Percentiles rank a stretch among this genome's conserved stretches.
Evolutionary conservation across 2,329 filamentous ascomycete species (phyloP).

Genomic region (Aureobasidium zeae): DNA sequence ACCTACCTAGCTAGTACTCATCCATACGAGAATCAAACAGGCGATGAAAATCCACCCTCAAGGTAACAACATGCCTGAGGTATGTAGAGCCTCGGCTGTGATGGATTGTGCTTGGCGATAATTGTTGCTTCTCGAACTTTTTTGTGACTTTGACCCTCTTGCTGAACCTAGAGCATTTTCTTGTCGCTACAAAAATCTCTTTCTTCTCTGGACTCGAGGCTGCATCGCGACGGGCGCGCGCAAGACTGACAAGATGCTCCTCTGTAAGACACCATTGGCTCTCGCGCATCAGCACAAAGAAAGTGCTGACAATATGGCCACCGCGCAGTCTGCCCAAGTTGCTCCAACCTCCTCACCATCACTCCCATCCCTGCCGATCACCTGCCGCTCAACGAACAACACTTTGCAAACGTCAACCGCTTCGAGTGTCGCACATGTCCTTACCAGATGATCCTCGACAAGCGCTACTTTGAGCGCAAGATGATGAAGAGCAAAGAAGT

Average conservation of each 20-base stretch:
- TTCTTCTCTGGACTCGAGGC: background rate
- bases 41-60: no score
- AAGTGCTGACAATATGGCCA: slow-evolving; percentile 1
- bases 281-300: background rate
- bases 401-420: slow-evolving; percentile 52
- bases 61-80: no score
- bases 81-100: no score
- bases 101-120: background rate
- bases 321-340: slow-evolving; percentile 64
- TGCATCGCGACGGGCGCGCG: background rate
- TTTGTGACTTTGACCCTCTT: background rate
- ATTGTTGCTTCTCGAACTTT: slow-evolving; percentile 11
- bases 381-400: slow-evolving; percentile 30
- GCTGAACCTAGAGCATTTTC: no score
- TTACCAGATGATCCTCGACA: slow-evolving; percentile 75
- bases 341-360: slow-evolving; percentile 75
- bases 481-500: slow-evolving; percentile 74
- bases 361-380: slow-evolving; percentile 37
- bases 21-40: no score
- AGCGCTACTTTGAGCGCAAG: slow-evolving; percentile 72
- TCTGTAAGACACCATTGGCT: slow-evolving; percentile 44
- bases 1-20: no score
- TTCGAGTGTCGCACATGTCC: slow-evolving; percentile 95
- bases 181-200: background rate
- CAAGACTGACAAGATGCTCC: slow-evolving; percentile 47